Evolutionary conservation across 2,329 filamentous ascomycete species (phyloP).

Genomic region (Nothomitra cinnamomea): DNA sequence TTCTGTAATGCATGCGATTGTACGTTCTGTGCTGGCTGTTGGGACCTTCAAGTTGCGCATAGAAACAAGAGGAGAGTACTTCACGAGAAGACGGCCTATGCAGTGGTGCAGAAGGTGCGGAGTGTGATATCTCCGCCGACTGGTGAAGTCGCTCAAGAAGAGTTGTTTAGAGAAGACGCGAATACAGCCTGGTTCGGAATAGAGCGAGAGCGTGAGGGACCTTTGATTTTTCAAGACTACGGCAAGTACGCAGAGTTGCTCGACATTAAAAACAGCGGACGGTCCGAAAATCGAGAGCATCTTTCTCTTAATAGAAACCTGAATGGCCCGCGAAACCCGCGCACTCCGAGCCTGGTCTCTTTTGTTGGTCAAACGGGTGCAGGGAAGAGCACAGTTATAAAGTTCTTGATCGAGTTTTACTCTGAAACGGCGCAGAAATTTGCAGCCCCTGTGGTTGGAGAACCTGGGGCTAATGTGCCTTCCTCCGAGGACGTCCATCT

Average conservation of each 20-base stretch:
- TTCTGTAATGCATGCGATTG: neutral
- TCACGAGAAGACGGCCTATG: conserved; percentile 21
- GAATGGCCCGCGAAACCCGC: conserved; percentile 8
- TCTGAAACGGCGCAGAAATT: conserved; percentile 13
- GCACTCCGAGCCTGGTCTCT: conserved; percentile 25
- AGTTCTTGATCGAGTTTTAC: conserved; percentile 27
- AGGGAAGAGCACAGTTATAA: conserved; percentile 34
- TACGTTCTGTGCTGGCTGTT: neutral
- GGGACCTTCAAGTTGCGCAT: neutral
- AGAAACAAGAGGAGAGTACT: conserved; percentile 16
- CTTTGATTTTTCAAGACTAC: conserved; percentile 22
- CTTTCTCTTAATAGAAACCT: neutral
- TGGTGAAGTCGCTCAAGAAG: conserved; percentile 17
- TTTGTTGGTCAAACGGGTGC: conserved; percentile 30
- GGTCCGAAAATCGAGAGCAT: conserved; percentile 6
- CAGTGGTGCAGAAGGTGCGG: conserved; percentile 15
- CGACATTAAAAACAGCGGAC: conserved; percentile 12
- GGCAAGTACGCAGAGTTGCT: conserved; percentile 29
- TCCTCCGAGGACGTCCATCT: conserved; percentile 35
- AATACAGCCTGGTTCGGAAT: conserved; percentile 23
- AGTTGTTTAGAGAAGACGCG: conserved; percentile 20
- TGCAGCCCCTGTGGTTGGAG: conserved; percentile 28
- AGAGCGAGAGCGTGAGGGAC: conserved; percentile 11
- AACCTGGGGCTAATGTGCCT: conserved; percentile 24
- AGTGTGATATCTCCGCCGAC: conserved; percentile 14